Evolutionary conservation across 2,329 filamentous ascomycete genomes (phyloP), one percentile per base, ranked within the genome.

Genomic region (Paecilomyces sp.): DNA sequence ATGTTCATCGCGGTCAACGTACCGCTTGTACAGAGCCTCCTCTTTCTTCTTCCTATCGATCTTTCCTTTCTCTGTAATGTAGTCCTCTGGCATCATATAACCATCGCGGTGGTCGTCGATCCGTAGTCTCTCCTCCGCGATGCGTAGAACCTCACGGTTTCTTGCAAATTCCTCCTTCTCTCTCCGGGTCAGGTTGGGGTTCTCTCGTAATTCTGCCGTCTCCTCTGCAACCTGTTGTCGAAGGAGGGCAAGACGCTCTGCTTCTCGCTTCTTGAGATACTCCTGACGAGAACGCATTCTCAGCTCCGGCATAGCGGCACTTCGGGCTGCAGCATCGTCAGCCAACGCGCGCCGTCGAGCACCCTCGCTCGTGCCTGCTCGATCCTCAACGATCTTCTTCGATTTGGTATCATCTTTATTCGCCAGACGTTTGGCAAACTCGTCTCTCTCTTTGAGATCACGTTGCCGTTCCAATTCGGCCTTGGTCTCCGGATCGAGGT

Each of bases 91-190:
- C 79, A 99, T 88, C 65, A 88, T 84, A 75, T 97, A 99, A 1
- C 93, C 93, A 77, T 97, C 92, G 22, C 88, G 84, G 72, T 96
- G 87, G 66, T 97, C 93, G 71, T 97, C 92, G 64, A 99, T 96
- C 52, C 85, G 85, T 58, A 93, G 79, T 24, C 93, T 84, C 72
- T 95, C 91, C 75, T 97, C 90, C 1, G 91, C 91, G 51, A 96
- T 80, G 36, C 88, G 83, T 51, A 96, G 76, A 28, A 92, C 81
- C 74, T 97, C 91, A 54, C 90, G 81, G 70, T 97, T 97, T 70
- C 91, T 88, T 2, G 88, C 88, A 72, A 99, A 97, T 63, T 96
- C 91, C 59, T 87, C 88, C 71, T 88, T 91, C 74, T 99, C 94
- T 61, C 82, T 83, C 61, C 89, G 85, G 0, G 89, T 91, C 15